Evolutionary conservation across 2,329 filamentous ascomycete species (phyloP).

Genomic region (Diplodia scrobiculata): DNA sequence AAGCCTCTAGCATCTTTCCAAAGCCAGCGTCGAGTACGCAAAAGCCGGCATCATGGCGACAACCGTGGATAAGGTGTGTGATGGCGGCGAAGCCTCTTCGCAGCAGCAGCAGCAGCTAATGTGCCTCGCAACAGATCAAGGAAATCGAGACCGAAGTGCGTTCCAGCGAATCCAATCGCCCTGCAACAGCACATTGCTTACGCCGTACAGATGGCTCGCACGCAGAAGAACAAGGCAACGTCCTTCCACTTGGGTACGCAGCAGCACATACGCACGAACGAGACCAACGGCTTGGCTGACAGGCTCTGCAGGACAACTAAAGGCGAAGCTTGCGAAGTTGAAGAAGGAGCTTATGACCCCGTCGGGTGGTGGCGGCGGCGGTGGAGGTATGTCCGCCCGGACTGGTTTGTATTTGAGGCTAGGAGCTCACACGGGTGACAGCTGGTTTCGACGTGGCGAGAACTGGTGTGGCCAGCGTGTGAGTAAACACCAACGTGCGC

Average conservation of each 20-base stretch:
- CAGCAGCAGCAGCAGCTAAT: constrained; percentile 36
- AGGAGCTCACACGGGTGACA: constrained; percentile 37
- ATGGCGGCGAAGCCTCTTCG: constrained; percentile 36
- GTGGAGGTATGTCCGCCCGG: constrained; percentile 58
- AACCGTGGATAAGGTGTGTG: constrained; percentile 86
- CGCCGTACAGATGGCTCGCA: constrained; percentile 76
- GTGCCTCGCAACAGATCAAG: constrained; percentile 70
- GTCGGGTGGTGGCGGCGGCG: constrained; percentile 74
- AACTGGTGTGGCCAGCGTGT: constrained; percentile 92
- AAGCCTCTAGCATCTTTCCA: background rate
- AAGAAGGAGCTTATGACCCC: constrained; percentile 95
- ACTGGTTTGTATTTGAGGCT: background rate
- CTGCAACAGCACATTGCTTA: constrained; percentile 28
- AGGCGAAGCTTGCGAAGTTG: constrained; percentile 96
- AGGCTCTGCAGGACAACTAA: constrained; percentile 68
- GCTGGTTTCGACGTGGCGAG: constrained; percentile 95
- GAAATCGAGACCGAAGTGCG: constrained; percentile 90
- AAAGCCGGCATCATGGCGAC: constrained; percentile 74
- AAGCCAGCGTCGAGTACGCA: constrained; percentile 7
- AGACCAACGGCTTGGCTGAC: constrained; percentile 34
- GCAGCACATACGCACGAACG: background rate
- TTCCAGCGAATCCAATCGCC: constrained; percentile 32
- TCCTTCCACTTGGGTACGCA: constrained; percentile 77
- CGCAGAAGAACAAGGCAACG: constrained; percentile 96
- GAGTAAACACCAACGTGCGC: constrained; percentile 39